Percentiles rank a stretch among this genome's conserved stretches.
Evolutionary conservation across 768 basidiomycete genomes (phyloP).

Genomic region (Tylopilus intermedius): DNA sequence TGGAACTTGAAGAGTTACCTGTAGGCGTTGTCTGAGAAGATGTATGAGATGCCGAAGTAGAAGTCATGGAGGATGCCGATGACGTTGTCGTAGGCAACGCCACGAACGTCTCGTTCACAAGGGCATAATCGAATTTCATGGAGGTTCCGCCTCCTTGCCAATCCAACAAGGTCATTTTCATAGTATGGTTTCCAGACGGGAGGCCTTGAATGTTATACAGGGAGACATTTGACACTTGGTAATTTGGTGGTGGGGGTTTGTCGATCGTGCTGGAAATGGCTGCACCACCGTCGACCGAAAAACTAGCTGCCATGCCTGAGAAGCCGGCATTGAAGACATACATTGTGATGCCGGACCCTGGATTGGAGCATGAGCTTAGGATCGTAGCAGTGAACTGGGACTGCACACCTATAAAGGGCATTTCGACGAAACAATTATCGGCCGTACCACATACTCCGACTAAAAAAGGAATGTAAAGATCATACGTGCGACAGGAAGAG

Average conservation of each 20-base stretch:
- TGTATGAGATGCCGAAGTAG: background rate
- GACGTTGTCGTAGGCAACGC: constrained; percentile 3
- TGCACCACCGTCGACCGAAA: constrained; percentile 15
- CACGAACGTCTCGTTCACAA: constrained; percentile 21
- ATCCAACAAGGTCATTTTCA: constrained; percentile 19
- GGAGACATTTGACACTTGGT: constrained; percentile 21
- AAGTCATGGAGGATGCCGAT: background rate
- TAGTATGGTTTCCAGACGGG: constrained; percentile 12
- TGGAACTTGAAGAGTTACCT: background rate
- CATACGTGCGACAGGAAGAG: background rate
- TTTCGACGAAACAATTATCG: constrained; percentile 15
- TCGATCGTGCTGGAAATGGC: background rate
- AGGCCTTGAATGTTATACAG: constrained; percentile 20
- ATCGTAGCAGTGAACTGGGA: background rate
- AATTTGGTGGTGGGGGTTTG: constrained; percentile 11
- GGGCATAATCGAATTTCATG: constrained; percentile 27
- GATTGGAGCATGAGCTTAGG: background rate
- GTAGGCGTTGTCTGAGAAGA: background rate
- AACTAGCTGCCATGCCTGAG: constrained; percentile 20
- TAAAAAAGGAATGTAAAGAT: background rate
- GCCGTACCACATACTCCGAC: constrained; percentile 12
- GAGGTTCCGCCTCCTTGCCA: constrained; percentile 14
- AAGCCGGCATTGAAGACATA: constrained; percentile 23
- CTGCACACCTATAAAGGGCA: constrained; percentile 21
- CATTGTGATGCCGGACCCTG: constrained; percentile 26